Evolutionary conservation across 2,329 filamentous ascomycete genomes (phyloP).

Genomic region (Epichloe coenophiala): DNA sequence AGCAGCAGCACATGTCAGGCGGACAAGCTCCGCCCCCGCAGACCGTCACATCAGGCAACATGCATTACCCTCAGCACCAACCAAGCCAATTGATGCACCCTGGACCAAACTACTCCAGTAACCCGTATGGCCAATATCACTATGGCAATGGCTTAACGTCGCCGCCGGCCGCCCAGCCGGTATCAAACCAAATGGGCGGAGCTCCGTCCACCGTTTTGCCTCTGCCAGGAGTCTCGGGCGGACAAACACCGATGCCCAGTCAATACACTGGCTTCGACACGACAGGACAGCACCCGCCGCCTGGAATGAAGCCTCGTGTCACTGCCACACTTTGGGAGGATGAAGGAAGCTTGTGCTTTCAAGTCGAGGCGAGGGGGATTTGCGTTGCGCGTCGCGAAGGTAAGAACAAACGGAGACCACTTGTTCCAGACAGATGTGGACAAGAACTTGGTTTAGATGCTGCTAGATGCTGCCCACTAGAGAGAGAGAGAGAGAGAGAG

Average conservation of each 20-base stretch:
- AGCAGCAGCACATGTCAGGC: constrained; percentile 66
- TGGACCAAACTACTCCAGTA: constrained; percentile 54
- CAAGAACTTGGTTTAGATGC: no score
- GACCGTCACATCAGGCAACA: constrained; percentile 58
- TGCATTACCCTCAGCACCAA: constrained; percentile 60
- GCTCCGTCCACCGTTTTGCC: constrained; percentile 51
- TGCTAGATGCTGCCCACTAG: no score
- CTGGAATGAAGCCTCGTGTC: constrained; percentile 90
- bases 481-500: not conserved
- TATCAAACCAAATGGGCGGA: constrained; percentile 56
- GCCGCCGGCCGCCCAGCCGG: constrained; percentile 55
- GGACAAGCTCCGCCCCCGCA: constrained; percentile 63
- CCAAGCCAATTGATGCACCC: constrained; percentile 63
- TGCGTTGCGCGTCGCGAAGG: constrained; percentile 91
- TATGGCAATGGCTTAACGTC: constrained; percentile 70
- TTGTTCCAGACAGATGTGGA: constrained; percentile 42
- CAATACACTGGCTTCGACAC: constrained; percentile 57
- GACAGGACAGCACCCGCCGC: constrained; percentile 83
- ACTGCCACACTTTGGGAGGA: constrained; percentile 98
- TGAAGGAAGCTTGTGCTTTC: constrained; percentile 92
- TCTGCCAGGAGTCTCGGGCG: constrained; percentile 42
- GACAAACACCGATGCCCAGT: constrained; percentile 36
- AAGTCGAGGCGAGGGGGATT: constrained; percentile 90
- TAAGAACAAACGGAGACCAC: constrained; percentile 22
- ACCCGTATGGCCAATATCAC: constrained; percentile 53